Base-by-base conservation (phyloP, 495 filamentous ascomycete genomes). In the Talaromyces thailandensis region DNA sequence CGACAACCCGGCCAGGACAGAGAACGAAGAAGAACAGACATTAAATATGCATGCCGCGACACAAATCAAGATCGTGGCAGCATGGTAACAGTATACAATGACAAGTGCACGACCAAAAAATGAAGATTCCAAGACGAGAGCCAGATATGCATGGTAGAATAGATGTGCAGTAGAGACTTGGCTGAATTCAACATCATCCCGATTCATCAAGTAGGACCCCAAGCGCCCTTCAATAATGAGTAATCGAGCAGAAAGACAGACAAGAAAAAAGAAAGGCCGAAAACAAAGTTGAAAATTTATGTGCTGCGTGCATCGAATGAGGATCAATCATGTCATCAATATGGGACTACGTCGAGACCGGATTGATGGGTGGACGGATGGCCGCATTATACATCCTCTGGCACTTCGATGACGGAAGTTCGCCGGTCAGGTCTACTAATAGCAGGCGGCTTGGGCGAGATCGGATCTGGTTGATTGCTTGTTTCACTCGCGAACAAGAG, bases 401-500 rank as follows among this genome's bases (percentile, higher is more conserved):
- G 66, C n/a, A 35, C n/a, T 45, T 60, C 58, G 14, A 40, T n/a
- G 16, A 57, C 52, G 8, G 59, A 48, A 23, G 37, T 35, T 21
- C 59, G 37, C 43, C 43, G 24, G 23, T 51, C 43, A 6, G 69
- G 64, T 16, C 77, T 63, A 31, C 68, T 67, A 7, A 69, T 62
- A 4, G 64, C 58, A 35, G 71, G 70, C 25, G 72, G 66, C 31
- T 29, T 51, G n/a, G 59, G 21, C 8, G 37, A 37, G 18, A 61
- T 61, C 12, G 78, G 79, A 52, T 69, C 67, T 56, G 75, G 72
- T 52, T 70, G 76, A 58, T 68, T 73, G 50, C 14, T 12, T 51
- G 59, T 23, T 9, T 71, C 72, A 18, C 58, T 66, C 48, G 76
- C 75, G 26, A 85, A 60, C 28, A 78, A 75, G 37, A 86, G 75